phyloP scores from a whole-genome alignment of 306 rosid genomes.

The Quercus berberidifolia region DNA sequence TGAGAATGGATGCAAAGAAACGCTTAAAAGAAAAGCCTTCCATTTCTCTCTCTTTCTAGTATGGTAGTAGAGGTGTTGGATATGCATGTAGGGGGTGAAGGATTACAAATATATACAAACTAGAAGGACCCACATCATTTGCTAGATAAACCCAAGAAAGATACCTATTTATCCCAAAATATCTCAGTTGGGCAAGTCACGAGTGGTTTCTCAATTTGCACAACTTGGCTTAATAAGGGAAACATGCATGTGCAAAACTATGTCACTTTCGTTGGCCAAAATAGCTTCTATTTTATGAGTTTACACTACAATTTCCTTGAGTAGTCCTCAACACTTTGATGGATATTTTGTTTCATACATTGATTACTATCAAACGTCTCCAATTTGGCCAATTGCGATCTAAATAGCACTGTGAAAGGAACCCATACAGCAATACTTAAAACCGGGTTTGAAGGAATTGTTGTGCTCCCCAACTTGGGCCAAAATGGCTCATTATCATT shows the following conservation, averaged over 20 bases:
- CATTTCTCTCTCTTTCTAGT: slow-evolving; percentile 13
- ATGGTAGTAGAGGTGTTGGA: slow-evolving; percentile 6
- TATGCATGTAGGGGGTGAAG: not conserved
- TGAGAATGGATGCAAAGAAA: slow-evolving; percentile 19
- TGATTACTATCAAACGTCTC: not conserved
- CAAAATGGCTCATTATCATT: too few species aligned
- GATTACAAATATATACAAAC: not conserved
- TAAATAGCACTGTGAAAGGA: too few species aligned
- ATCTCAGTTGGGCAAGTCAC: not conserved
- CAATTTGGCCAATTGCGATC: not conserved
- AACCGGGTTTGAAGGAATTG: too few species aligned
- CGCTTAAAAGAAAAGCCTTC: slow-evolving; percentile 22
- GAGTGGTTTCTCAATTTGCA: not conserved
- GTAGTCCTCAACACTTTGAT: not conserved
- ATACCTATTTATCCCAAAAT: not conserved
- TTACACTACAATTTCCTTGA: too few species aligned
- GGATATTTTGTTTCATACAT: not conserved
- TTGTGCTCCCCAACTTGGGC: too few species aligned
- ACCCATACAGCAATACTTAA: too few species aligned
- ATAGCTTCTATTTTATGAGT: too few species aligned
- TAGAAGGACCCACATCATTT: not conserved
- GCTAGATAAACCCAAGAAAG: not conserved
- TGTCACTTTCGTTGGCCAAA: not conserved
- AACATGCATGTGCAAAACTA: not conserved
- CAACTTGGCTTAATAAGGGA: not conserved